These are phyloP conservation scores for Picochlorum sp. DNA, from an alignment of 139 green algal genomes.

Conservation along the genomic window DNA sequence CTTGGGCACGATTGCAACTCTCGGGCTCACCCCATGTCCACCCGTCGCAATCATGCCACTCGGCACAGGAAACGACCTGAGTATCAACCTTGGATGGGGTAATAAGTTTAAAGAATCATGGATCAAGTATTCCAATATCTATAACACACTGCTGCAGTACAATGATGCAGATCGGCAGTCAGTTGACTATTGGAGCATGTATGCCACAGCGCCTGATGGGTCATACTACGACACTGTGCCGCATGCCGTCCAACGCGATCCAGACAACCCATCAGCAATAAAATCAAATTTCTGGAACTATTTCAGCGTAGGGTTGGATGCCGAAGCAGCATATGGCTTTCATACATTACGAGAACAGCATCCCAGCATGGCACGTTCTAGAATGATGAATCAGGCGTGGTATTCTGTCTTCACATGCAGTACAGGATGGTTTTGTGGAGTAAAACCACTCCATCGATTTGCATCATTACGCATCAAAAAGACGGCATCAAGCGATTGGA, in stretches of 20 bases:
- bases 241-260: slow-evolving; percentile 22
- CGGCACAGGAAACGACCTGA: slow-evolving; percentile 77
- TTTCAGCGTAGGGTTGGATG: slow-evolving; percentile 70
- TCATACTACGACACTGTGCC: slow-evolving; percentile 35
- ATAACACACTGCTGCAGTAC: slow-evolving; percentile 56
- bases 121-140: slow-evolving; percentile 41
- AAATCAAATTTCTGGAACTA: slow-evolving; percentile 76
- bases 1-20: slow-evolving; percentile 57
- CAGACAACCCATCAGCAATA: neutral
- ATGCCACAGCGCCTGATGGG: slow-evolving; percentile 12
- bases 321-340: slow-evolving; percentile 68
- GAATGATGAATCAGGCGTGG: slow-evolving; percentile 70
- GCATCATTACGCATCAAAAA: slow-evolving; percentile 28
- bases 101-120: slow-evolving; percentile 48
- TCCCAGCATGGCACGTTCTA: slow-evolving; percentile 31
- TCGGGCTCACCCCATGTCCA: slow-evolving; percentile 53
- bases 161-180: slow-evolving; percentile 21
- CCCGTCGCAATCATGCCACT: slow-evolving; percentile 75
- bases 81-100: slow-evolving; percentile 68
- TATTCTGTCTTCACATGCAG: slow-evolving; percentile 43
- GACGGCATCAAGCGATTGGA: slow-evolving; percentile 26
- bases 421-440: slow-evolving; percentile 63
- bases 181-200: slow-evolving; percentile 37
- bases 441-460: slow-evolving; percentile 34
- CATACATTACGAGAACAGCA: slow-evolving; percentile 61